Conservation (phyloP, 169 alveolate genomes). For the Cryptosporidium parvum region DNA sequence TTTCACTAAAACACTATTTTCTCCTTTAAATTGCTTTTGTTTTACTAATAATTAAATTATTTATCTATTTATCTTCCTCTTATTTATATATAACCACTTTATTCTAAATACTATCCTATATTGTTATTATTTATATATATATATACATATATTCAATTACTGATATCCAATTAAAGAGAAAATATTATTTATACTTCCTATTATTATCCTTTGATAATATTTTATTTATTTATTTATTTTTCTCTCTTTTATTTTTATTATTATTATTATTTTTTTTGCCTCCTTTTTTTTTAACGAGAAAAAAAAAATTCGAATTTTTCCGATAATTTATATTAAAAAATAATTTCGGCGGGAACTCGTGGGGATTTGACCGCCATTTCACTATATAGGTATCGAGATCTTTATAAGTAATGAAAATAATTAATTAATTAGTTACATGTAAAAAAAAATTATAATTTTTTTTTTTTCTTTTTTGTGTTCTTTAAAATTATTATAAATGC, state of each 20-base stretch:
- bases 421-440: not conserved
- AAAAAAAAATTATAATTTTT: not conserved
- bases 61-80: too few species aligned
- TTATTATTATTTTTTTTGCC: not conserved
- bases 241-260: too few species aligned
- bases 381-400: constrained; percentile 26
- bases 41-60: not conserved
- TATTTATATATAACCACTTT: not conserved
- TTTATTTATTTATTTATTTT: not conserved
- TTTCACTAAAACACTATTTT: not conserved
- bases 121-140: not conserved
- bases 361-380: constrained; percentile 51
- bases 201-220: not conserved
- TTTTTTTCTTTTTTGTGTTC: not conserved
- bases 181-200: too few species aligned
- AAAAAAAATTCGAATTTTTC: not conserved
- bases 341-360: constrained; percentile 25
- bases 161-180: too few species aligned
- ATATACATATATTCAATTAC: too few species aligned
- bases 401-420: not conserved
- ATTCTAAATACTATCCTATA: not conserved
- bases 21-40: not conserved
- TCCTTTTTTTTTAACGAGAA: not conserved
- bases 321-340: not conserved
- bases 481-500: not conserved